Percentiles rank a stretch among this genome's conserved stretches.
phyloP scores from a whole-genome alignment of 2,329 filamentous ascomycete genomes.

The Ophiostoma tasmaniense region DNA sequence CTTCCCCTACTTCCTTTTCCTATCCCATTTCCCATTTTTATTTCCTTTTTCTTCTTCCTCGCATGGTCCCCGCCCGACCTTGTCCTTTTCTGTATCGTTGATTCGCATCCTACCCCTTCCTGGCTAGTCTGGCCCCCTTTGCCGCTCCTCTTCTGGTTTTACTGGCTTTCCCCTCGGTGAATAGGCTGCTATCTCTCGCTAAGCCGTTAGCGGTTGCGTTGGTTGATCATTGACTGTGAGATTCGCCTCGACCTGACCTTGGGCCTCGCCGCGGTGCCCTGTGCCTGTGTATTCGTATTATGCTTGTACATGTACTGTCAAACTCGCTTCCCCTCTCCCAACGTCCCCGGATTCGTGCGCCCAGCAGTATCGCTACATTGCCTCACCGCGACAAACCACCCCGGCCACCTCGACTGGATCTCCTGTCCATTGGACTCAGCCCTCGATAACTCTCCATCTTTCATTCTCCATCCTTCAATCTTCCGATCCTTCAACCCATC shows the following conservation, averaged over 20 bases:
- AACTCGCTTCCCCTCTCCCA: not conserved
- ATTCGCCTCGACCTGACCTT: not conserved
- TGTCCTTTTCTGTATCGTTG: not conserved
- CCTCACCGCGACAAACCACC: not conserved
- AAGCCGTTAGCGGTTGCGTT: not conserved
- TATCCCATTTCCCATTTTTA: not conserved
- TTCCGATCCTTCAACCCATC: not conserved
- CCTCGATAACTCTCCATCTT: not conserved
- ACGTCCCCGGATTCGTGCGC: not conserved
- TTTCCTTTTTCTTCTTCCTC: not conserved
- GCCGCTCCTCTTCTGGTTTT: not conserved
- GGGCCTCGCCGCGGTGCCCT: not conserved
- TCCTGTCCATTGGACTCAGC: not conserved
- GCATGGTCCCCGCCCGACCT: not conserved
- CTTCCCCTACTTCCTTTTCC: not conserved
- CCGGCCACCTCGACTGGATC: not conserved
- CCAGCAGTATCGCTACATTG: not conserved
- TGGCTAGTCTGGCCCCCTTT: not conserved
- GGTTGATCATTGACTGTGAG: not conserved
- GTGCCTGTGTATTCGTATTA: not conserved
- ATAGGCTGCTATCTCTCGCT: not conserved
- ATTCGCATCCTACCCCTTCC: not conserved
- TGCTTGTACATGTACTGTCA: not conserved
- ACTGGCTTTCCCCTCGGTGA: not conserved
- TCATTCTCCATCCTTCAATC: not conserved